Conservation (phyloP, 2,329 filamentous ascomycete species). For the Tolypocladium inflatum region DNA sequence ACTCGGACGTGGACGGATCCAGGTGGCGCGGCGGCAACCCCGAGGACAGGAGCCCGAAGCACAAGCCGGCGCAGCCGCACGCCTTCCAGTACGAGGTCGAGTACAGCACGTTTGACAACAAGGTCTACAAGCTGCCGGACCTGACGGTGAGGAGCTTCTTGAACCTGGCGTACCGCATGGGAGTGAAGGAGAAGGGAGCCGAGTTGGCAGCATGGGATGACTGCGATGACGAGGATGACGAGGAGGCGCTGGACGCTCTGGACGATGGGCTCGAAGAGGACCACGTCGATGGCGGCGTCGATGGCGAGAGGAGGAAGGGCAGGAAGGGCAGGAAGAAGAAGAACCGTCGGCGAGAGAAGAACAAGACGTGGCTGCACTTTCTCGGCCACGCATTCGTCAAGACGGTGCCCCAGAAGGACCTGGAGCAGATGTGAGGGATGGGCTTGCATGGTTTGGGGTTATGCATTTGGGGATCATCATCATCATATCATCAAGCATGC, state of each 20-base stretch:
- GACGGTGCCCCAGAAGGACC: conserved; percentile 56
- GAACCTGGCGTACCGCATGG: conserved; percentile 71
- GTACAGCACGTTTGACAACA: conserved; percentile 75
- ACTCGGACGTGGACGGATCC: conserved; percentile 18
- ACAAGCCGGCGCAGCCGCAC: conserved; percentile 45
- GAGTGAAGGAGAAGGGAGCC: conserved; percentile 20
- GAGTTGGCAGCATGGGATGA: conserved; percentile 9
- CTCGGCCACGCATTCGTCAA: conserved; percentile 70
- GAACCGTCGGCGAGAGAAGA: conserved; percentile 44
- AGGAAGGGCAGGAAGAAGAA: conserved; percentile 36
- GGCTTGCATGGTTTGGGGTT: background rate
- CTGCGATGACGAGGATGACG: conserved; percentile 15
- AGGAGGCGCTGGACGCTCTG: conserved; percentile 4
- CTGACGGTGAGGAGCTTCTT: conserved; percentile 78
- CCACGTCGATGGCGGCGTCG: conserved; percentile 17
- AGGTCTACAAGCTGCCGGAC: conserved; percentile 66
- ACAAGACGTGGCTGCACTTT: conserved; percentile 71
- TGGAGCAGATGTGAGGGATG: conserved; percentile 35
- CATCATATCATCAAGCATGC: conserved; percentile 1
- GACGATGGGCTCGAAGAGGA: conserved; percentile 10
- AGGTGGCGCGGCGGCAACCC: conserved; percentile 59
- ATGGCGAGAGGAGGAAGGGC: conserved; percentile 32
- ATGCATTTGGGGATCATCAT: background rate
- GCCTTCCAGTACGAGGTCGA: conserved; percentile 71
- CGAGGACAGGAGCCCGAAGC: conserved; percentile 42